phyloP scores from a whole-genome alignment of 139 green algal genomes.

The Tetratostichococcus sp. region DNA sequence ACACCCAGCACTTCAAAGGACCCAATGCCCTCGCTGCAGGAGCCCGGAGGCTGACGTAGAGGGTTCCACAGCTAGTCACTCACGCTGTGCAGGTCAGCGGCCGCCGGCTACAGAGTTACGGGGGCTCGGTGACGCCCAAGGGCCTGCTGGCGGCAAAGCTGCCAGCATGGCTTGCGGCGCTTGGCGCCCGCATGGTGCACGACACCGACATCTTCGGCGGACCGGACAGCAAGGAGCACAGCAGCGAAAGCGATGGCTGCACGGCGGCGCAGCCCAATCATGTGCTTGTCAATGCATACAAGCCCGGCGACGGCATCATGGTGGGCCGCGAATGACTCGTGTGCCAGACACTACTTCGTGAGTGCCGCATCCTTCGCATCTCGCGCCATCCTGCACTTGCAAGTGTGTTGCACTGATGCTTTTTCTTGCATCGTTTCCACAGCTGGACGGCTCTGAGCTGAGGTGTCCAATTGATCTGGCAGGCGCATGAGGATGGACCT shows the following conservation, averaged over 20 bases:
- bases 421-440: no score
- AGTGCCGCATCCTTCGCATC: no score
- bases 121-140: constrained; percentile 49
- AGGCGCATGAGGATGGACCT: constrained; percentile 63
- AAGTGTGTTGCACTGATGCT: no score
- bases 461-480: no score
- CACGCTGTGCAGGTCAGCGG: constrained; percentile 44
- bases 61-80: background rate
- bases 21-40: no score
- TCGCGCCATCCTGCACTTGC: no score
- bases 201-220: constrained; percentile 11
- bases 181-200: constrained; percentile 24
- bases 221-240: background rate
- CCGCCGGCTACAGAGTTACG: constrained; percentile 53
- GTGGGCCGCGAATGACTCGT: constrained; percentile 12
- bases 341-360: no score
- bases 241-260: constrained; percentile 17
- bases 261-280: constrained; percentile 46
- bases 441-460: no score
- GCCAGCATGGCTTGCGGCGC: constrained; percentile 43
- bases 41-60: no score
- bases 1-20: background rate
- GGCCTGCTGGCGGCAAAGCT: constrained; percentile 50
- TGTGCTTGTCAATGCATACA: constrained; percentile 65
- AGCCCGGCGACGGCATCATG: constrained; percentile 62